phyloP scores from a whole-genome alignment of 1,284 basidiomycete genomes.

The Trichosporon sp. region DNA sequence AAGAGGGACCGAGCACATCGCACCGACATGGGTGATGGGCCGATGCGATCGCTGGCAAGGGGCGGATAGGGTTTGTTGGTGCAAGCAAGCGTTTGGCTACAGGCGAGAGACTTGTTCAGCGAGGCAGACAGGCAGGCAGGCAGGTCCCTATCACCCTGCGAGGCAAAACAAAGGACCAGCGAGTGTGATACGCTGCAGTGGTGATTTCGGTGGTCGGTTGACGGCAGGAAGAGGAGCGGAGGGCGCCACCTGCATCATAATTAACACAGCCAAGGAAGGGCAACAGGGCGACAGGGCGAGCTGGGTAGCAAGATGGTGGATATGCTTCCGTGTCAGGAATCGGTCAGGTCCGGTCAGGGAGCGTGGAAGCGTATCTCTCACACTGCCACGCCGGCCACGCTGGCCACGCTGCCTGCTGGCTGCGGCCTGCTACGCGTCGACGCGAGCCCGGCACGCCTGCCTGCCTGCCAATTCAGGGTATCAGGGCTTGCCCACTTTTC shows the following conservation, averaged over 20 bases:
- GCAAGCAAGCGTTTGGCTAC: background rate
- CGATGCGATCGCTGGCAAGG: background rate
- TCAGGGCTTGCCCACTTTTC: background rate
- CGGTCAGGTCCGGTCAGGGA: background rate
- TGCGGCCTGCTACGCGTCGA: background rate
- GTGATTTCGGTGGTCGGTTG: background rate
- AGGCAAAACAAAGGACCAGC: background rate
- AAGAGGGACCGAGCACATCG: background rate
- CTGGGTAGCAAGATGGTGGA: background rate
- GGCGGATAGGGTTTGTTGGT: background rate
- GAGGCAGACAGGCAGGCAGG: too few species aligned
- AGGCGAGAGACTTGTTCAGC: too few species aligned
- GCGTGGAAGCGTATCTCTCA: background rate
- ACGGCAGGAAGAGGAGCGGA: background rate
- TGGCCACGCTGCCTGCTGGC: too few species aligned
- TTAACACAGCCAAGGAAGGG: background rate
- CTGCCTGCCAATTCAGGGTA: background rate
- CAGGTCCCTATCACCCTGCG: too few species aligned
- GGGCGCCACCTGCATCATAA: conserved; percentile 9
- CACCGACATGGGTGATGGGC: conserved; percentile 1
- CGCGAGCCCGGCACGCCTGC: background rate
- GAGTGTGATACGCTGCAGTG: background rate
- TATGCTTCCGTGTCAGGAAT: background rate
- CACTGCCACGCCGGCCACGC: background rate
- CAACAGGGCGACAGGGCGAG: too few species aligned